Evolutionary conservation across 2,329 filamentous ascomycete genomes (phyloP).

Genomic region (Xylariaceae sp.): DNA sequence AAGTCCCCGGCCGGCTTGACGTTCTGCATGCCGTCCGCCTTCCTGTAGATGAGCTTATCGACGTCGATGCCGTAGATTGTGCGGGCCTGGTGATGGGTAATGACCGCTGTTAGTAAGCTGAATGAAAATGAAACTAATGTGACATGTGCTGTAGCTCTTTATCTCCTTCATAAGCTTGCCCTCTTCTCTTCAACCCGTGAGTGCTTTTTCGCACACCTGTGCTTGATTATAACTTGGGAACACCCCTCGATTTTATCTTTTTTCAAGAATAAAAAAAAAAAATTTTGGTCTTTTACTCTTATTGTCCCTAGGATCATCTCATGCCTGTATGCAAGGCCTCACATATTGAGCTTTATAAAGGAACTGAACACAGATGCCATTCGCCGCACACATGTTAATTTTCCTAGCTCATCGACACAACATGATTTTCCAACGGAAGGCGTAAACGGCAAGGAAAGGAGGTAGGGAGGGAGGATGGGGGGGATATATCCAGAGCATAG

Average conservation of each 20-base stretch:
- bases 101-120: no score
- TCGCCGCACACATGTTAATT: no score
- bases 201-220: neutral
- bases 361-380: no score
- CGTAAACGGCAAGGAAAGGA: neutral
- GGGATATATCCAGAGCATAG: neutral
- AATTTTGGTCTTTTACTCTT: no score
- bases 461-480: neutral
- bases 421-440: no score
- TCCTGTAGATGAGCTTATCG: slow-evolving; percentile 44
- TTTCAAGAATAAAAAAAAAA: neutral
- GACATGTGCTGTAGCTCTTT: no score
- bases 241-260: neutral
- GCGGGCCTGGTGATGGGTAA: no score
- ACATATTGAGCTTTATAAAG: no score
- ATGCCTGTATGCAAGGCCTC: no score
- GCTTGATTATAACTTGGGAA: neutral
- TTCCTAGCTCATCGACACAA: no score
- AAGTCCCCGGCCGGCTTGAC: slow-evolving; percentile 45
- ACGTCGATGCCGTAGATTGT: slow-evolving; percentile 50
- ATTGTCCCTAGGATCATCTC: no score
- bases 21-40: slow-evolving; percentile 45
- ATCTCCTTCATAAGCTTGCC: slow-evolving; percentile 4
- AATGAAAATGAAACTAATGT: no score
- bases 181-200: neutral